Conservation (phyloP, 164 flowering plant genomes). For the Umbilicus rupestris region DNA sequence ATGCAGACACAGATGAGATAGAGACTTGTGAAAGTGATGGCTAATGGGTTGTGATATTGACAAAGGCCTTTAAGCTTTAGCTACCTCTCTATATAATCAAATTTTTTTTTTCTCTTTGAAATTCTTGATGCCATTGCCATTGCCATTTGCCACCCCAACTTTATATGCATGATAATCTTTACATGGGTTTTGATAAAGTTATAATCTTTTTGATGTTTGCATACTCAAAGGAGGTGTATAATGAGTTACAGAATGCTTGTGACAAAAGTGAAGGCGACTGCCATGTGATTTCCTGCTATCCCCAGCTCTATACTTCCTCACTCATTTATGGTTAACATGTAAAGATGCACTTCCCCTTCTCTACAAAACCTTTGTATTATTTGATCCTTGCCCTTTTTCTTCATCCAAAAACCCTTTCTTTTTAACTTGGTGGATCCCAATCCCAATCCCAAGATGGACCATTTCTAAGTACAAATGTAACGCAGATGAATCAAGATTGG, state of each 20-base stretch:
- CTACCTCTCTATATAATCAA: not conserved
- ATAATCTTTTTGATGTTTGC: not conserved
- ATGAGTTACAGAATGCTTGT: not conserved
- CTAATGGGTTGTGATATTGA: constrained; percentile 18
- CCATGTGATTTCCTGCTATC: constrained; percentile 15
- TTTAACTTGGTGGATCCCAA: not conserved
- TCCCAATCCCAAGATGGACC: not conserved
- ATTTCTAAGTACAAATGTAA: not conserved
- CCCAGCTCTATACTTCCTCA: not conserved
- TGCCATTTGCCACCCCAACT: not conserved
- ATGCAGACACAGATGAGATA: constrained; percentile 22
- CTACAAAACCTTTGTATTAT: constrained; percentile 4
- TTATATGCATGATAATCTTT: not conserved
- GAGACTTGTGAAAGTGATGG: constrained; percentile 22
- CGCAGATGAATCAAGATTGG: not conserved
- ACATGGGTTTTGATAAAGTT: not conserved
- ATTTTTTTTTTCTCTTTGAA: not conserved
- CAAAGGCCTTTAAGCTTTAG: not conserved
- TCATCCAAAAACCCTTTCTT: not conserved
- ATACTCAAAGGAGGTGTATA: not conserved
- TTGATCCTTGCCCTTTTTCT: not conserved
- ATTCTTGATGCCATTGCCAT: not conserved
- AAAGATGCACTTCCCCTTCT: not conserved
- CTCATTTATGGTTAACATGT: constrained; percentile 5
- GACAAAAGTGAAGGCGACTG: constrained; percentile 20